Conservation (phyloP, 306 rosid genomes). For the Clitoria ternatea region DNA sequence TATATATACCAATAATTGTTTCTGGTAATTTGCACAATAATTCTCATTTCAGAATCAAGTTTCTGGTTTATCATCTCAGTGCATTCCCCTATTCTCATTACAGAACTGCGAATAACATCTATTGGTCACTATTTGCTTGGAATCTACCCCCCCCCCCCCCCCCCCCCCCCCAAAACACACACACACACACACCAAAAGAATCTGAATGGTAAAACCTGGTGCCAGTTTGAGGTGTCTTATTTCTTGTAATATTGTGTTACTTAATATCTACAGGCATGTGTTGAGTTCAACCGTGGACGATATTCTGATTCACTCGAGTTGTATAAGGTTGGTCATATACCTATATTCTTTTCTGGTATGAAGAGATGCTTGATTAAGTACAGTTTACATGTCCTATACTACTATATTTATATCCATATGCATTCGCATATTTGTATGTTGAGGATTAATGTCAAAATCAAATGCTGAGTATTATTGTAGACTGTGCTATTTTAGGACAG, state of each 20-base stretch:
- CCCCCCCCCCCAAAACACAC: too few species aligned
- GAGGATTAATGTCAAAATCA: background rate
- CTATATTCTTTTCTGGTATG: slow-evolving; percentile 21
- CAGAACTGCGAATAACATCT: background rate
- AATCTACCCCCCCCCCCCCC: too few species aligned
- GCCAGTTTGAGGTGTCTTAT: slow-evolving; percentile 21
- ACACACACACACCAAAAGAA: too few species aligned
- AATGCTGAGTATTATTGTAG: background rate
- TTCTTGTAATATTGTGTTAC: slow-evolving; percentile 26
- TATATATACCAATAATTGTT: background rate
- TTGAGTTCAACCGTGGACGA: slow-evolving; percentile 90
- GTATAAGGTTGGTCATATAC: slow-evolving; percentile 75
- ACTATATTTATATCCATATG: slow-evolving; percentile 17
- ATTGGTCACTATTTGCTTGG: background rate
- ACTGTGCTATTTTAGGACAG: background rate
- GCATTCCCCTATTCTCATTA: background rate
- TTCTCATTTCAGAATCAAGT: background rate
- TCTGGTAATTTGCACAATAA: background rate
- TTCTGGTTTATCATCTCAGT: slow-evolving; percentile 12
- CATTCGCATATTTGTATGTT: background rate
- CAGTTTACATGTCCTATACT: slow-evolving; percentile 17
- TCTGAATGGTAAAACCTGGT: slow-evolving; percentile 8
- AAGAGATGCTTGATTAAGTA: slow-evolving; percentile 14
- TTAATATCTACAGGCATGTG: slow-evolving; percentile 81
- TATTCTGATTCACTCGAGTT: slow-evolving; percentile 85